Conservation (phyloP, 2,329 filamentous ascomycete genomes). For the Diaporthe ampelina region DNA sequence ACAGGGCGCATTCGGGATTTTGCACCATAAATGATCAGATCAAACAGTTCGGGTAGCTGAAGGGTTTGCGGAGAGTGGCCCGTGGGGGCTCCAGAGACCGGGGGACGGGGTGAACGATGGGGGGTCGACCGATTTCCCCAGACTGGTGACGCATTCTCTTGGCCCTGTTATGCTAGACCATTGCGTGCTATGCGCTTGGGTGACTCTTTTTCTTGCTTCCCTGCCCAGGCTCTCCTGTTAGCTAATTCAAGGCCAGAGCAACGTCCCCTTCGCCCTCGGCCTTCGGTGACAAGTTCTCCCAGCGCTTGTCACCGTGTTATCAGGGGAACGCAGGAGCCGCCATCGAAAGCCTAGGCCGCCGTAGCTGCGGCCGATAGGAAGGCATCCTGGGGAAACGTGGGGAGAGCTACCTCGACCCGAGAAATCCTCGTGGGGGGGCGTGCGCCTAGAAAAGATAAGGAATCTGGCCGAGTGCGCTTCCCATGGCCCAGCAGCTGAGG, state of each 20-base stretch:
- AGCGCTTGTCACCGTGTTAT: conserved; percentile 21
- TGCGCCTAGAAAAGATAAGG: conserved; percentile 39
- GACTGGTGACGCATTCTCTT: conserved; percentile 39
- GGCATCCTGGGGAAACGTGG: conserved; percentile 40
- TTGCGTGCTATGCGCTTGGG: conserved; percentile 14
- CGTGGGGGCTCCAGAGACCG: conserved; percentile 38
- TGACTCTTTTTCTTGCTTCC: neutral
- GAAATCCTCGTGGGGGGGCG: conserved; percentile 41
- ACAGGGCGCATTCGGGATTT: conserved; percentile 13
- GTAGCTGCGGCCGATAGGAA: conserved; percentile 20
- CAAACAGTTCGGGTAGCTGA: conserved; percentile 37
- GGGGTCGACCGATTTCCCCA: conserved; percentile 37
- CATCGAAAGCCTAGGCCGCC: conserved; percentile 23
- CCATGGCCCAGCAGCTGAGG: conserved; percentile 11
- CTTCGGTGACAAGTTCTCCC: conserved; percentile 20
- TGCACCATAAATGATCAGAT: conserved; percentile 35
- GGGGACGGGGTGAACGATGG: conserved; percentile 35
- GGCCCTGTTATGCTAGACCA: conserved; percentile 3
- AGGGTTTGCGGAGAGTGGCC: conserved; percentile 35
- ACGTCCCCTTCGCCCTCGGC: conserved; percentile 4
- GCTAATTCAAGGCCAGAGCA: neutral
- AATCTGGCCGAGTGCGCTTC: conserved; percentile 39
- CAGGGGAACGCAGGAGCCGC: conserved; percentile 22
- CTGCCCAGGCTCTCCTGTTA: neutral
- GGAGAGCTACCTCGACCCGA: conserved; percentile 31